A percentile compares a stretch with the other conserved stretches of the same genome.
Conservation (phyloP, 106 monocot genomes). For the Acanthochlamys bracteata region DNA sequence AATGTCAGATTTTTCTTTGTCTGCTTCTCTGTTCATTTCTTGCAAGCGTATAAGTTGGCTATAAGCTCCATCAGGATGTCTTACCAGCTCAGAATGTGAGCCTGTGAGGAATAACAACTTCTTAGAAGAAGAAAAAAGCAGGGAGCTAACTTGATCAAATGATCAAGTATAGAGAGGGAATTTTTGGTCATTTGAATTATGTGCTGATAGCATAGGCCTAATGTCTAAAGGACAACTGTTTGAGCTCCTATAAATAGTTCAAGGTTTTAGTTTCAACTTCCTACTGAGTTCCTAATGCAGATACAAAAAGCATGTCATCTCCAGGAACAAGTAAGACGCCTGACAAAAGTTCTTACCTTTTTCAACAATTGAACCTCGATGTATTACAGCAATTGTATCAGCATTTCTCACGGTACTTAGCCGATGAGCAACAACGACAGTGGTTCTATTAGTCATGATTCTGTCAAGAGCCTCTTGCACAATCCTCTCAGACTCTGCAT, state of each 20-base stretch:
- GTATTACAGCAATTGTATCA: conserved; percentile 44
- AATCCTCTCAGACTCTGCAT: conserved; percentile 53
- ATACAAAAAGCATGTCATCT: too few relatives aligned
- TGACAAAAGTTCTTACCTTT: conserved; percentile 26
- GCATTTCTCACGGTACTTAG: conserved; percentile 56
- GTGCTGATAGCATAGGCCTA: not conserved
- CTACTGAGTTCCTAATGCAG: not conserved
- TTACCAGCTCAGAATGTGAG: conserved; percentile 26
- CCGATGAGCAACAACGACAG: conserved; percentile 59
- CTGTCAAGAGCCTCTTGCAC: conserved; percentile 65
- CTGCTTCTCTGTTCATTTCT: conserved; percentile 10
- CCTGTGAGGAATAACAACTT: conserved; percentile 7
- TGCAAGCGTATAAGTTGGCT: conserved; percentile 34
- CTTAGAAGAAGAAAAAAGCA: not conserved
- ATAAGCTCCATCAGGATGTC: conserved; percentile 27
- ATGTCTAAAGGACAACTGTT: too few relatives aligned
- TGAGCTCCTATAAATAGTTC: too few relatives aligned
- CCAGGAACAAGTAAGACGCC: too few relatives aligned
- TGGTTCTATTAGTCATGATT: conserved; percentile 52
- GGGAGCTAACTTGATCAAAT: not conserved
- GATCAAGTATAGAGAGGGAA: not conserved
- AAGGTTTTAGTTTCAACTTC: not conserved
- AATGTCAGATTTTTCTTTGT: conserved; percentile 4
- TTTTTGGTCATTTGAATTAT: not conserved
- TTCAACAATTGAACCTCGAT: conserved; percentile 50